Evolutionary conservation across 2,329 filamentous ascomycete species (phyloP), one percentile per base, ranked within the genome.

Genomic region (Hypoxylon sp.): DNA sequence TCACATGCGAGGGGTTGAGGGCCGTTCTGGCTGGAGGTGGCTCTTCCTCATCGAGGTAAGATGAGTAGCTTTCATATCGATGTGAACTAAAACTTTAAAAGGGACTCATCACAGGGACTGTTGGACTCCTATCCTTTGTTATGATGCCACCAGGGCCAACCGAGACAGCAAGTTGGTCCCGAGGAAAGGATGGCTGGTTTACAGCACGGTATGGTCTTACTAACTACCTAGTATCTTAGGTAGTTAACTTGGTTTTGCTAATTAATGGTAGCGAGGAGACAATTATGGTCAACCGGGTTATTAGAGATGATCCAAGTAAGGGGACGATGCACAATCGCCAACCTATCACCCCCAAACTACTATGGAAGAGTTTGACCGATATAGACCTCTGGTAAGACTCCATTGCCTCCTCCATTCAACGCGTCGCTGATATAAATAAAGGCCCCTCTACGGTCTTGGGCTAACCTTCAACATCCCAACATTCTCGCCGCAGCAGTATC

Each of bases 251-350:
- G 0, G 19, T 13, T 52, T 2, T 58, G 36, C 13, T 63, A 36
- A 71, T 7, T 32, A 2, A 5, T n/a, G 9, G 30, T 17, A 76
- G 74, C 13, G 86, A 89, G 72, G 82, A 87, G 51, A 78, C 78
- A 28, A 89, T 89, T 52, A 81, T 89, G 17, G 86, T 89, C 5
- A 89, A 88, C 68, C 82, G 88, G 2, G 73, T 82, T 1, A 77
- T 82, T 6, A 82, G 87, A 19, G 87, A 90, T 60, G 87, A 88
- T 63, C 86, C 86, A 0, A 82, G 82, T 45, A 86, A 86, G 73
- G 84, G 84, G 46, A 83, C 83, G 58, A 87, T 89, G 84, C 84
- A 87, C 73, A 87, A 88, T 67, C 82, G 86, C 10, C 80, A 87
- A 73, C 82, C 83, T 2, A 81, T 88, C 52, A 86, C 83, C 0